phyloP scores from a whole-genome alignment of 1,284 basidiomycete genomes.

The Takashimella koratensis region DNA sequence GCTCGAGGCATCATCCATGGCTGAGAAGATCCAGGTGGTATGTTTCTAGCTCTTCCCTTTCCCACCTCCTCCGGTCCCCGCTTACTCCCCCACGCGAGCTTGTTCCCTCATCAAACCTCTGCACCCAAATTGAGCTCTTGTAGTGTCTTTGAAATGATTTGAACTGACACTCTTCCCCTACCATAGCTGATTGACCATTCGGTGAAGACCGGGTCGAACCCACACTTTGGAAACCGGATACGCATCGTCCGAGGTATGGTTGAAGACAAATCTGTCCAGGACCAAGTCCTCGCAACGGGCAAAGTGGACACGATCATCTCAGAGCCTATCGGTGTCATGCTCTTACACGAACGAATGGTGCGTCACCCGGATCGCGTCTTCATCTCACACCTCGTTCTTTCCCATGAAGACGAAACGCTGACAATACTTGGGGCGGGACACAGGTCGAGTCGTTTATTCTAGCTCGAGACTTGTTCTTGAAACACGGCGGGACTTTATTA shows the following conservation, averaged over 20 bases:
- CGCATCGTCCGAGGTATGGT: conserved; percentile 46
- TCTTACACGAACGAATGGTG: conserved; percentile 55
- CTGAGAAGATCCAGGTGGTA: conserved; percentile 50
- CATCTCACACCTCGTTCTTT: not conserved
- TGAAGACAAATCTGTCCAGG: conserved; percentile 40
- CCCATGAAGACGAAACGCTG: not conserved
- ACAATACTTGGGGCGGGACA: not conserved
- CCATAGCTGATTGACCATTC: conserved; percentile 47
- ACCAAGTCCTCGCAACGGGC: conserved; percentile 34
- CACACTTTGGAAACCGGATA: conserved; percentile 37
- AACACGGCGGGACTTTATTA: conserved; percentile 51
- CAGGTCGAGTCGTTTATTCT: conserved; percentile 52
- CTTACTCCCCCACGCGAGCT: too few relatives aligned
- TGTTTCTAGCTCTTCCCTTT: too few relatives aligned
- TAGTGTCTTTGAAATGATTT: too few relatives aligned
- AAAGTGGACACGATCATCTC: conserved; percentile 55
- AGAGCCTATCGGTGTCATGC: conserved; percentile 54
- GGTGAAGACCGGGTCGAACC: conserved; percentile 37
- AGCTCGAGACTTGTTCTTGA: conserved; percentile 51
- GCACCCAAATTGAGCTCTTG: too few relatives aligned
- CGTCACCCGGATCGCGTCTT: conserved; percentile 4
- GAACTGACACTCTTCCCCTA: too few relatives aligned
- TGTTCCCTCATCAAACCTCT: too few relatives aligned
- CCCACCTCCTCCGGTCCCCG: too few relatives aligned
- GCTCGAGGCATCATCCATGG: conserved; percentile 54